phyloP scores from a whole-genome alignment of 2,329 filamentous ascomycete species.

The Coleophoma eucalyptorum region DNA sequence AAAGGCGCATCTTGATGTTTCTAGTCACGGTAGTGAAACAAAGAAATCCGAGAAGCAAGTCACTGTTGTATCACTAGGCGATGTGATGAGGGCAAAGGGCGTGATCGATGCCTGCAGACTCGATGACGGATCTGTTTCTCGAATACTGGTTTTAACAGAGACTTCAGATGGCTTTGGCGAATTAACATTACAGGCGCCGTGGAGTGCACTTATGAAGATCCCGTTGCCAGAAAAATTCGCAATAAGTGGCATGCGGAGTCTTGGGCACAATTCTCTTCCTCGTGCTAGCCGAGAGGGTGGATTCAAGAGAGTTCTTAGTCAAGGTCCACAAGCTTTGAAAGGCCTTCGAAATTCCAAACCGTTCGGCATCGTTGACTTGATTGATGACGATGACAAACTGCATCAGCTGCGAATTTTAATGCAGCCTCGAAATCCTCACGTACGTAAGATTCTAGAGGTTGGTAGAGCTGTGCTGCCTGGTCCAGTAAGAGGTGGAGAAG shows the following conservation, averaged over 20 bases:
- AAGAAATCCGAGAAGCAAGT: constrained; percentile 28
- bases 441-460: constrained; percentile 54
- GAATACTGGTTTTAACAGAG: constrained; percentile 67
- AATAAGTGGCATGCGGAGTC: constrained; percentile 54
- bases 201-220: constrained; percentile 68
- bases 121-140: constrained; percentile 61
- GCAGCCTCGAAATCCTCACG: constrained; percentile 59
- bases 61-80: constrained; percentile 20
- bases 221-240: constrained; percentile 54
- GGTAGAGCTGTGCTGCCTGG: constrained; percentile 62
- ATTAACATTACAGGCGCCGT: constrained; percentile 71
- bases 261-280: constrained; percentile 52
- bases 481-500: constrained; percentile 48
- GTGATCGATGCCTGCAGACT: constrained; percentile 72
- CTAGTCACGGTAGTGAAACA: constrained; percentile 5
- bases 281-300: constrained; percentile 49
- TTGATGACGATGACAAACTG: constrained; percentile 56
- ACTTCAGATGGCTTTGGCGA: constrained; percentile 60
- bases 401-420: constrained; percentile 68
- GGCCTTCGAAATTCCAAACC: constrained; percentile 55
- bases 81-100: constrained; percentile 48
- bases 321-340: constrained; percentile 29
- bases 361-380: constrained; percentile 60
- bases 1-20: constrained; percentile 7
- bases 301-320: constrained; percentile 38